A percentile compares a stretch with the other conserved stretches of the same genome.
phyloP scores from a whole-genome alignment of 2,329 filamentous ascomycete genomes.

The Ascosphaera apis region DNA sequence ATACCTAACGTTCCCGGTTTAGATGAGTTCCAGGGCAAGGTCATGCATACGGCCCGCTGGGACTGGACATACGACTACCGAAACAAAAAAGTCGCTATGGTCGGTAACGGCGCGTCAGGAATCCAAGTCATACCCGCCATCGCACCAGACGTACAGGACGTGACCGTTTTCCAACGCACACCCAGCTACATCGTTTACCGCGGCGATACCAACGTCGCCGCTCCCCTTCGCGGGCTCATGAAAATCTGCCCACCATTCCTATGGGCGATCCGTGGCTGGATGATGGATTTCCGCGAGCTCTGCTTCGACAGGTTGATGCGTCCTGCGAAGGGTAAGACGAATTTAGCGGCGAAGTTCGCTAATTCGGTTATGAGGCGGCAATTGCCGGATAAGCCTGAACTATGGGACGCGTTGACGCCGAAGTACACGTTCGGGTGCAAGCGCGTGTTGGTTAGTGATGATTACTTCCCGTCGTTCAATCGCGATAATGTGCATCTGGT shows the following conservation, averaged over 20 bases:
- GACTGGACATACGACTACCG: constrained; percentile 33
- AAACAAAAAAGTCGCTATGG: constrained; percentile 33
- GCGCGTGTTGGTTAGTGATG: constrained; percentile 30
- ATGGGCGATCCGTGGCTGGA: constrained; percentile 25
- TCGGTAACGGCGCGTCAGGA: constrained; percentile 29
- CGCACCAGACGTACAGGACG: constrained; percentile 24
- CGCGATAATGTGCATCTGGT: constrained; percentile 27
- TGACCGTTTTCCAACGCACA: constrained; percentile 34
- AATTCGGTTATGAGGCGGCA: constrained; percentile 21
- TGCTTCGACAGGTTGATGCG: constrained; percentile 21
- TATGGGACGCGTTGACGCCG: constrained; percentile 31
- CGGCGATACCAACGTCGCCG: constrained; percentile 23
- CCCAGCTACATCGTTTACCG: constrained; percentile 37
- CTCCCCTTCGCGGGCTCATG: constrained; percentile 20
- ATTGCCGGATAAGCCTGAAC: constrained; percentile 24
- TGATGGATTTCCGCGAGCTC: constrained; percentile 33
- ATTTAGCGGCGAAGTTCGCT: constrained; percentile 16
- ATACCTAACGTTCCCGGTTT: constrained; percentile 27
- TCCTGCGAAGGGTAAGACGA: constrained; percentile 19
- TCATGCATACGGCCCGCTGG: constrained; percentile 36
- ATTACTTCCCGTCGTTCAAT: constrained; percentile 30
- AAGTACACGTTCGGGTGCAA: constrained; percentile 33
- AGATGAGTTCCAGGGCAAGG: constrained; percentile 27
- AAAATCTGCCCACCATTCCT: constrained; percentile 28
- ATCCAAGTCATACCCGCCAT: constrained; percentile 36